Percentiles rank a stretch among this genome's conserved stretches.
phyloP scores from a whole-genome alignment of 495 filamentous ascomycete species.

The Jackrogersella multiformis region DNA sequence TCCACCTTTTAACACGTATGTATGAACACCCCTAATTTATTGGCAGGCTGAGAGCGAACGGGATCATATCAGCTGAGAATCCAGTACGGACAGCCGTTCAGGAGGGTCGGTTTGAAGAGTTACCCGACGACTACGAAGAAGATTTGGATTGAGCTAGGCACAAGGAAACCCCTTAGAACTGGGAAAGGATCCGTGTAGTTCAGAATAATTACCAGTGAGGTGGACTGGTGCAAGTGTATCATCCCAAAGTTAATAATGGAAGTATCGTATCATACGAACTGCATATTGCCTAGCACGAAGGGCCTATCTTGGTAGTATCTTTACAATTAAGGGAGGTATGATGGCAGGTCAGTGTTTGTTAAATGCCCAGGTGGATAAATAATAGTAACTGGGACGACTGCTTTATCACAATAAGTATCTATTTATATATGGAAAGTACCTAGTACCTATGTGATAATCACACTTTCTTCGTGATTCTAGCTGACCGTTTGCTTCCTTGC shows the following conservation, averaged over 20 bases:
- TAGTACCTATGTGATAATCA: not conserved
- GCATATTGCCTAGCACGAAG: too few relatives aligned
- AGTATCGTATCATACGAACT: too few relatives aligned
- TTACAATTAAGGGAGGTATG: not conserved
- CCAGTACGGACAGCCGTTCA: constrained; percentile 79
- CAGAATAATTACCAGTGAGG: not conserved
- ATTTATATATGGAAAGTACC: not conserved
- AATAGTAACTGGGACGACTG: not conserved
- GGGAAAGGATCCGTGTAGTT: too few relatives aligned
- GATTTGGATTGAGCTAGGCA: constrained; percentile 45
- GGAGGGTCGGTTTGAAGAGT: constrained; percentile 82
- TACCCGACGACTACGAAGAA: constrained; percentile 57
- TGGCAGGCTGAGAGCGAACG: constrained; percentile 78
- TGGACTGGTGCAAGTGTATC: not conserved
- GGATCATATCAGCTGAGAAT: constrained; percentile 84
- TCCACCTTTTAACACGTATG: not conserved
- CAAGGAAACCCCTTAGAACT: not conserved
- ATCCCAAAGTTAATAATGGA: too few relatives aligned
- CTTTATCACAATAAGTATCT: not conserved
- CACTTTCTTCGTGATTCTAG: too few relatives aligned
- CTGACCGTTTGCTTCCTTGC: too few relatives aligned
- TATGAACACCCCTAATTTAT: constrained; percentile 4
- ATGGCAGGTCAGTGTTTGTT: not conserved
- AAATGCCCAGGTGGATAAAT: not conserved
- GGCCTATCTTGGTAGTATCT: not conserved